A percentile compares a stretch with the other conserved stretches of the same genome.
Evolutionary conservation across 2,329 filamentous ascomycete genomes (phyloP).

Genomic region (Exophiala sp.): DNA sequence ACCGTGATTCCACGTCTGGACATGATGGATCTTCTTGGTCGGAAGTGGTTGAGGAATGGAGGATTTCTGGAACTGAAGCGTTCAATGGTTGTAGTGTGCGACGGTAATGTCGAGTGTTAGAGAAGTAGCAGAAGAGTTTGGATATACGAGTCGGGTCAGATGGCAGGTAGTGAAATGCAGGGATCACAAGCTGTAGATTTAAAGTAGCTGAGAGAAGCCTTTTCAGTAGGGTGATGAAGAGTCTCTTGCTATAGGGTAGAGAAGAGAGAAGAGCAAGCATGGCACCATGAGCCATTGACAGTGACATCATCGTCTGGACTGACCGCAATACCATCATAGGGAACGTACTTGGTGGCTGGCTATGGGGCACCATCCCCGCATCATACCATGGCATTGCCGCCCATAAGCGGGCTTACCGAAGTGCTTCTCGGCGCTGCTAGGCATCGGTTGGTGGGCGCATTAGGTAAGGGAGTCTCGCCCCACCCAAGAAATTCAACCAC

Average conservation of each 20-base stretch:
- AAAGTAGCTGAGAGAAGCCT: background rate
- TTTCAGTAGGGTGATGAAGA: constrained; percentile 12
- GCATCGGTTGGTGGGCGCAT: background rate
- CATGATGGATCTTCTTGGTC: constrained; percentile 21
- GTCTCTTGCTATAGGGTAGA: constrained; percentile 1
- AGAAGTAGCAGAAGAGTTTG: background rate
- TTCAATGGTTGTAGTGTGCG: constrained; percentile 20
- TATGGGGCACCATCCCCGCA: background rate
- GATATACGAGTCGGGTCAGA: background rate
- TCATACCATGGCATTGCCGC: background rate
- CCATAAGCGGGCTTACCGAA: too few relatives aligned
- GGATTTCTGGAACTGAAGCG: constrained; percentile 22
- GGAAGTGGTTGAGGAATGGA: constrained; percentile 25
- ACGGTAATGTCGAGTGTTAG: background rate
- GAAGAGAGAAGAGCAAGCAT: constrained; percentile 1
- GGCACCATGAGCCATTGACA: constrained; percentile 1
- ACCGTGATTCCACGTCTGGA: constrained; percentile 34
- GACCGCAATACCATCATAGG: too few relatives aligned
- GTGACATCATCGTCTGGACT: constrained; percentile 21
- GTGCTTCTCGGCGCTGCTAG: background rate
- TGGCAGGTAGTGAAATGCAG: background rate
- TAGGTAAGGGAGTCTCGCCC: background rate
- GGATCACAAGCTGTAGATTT: constrained; percentile 1
- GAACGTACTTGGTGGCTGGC: background rate
- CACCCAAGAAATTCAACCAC: background rate